Conservation (phyloP, 1,284 basidiomycete genomes). For the Volvariella surrecta region DNA sequence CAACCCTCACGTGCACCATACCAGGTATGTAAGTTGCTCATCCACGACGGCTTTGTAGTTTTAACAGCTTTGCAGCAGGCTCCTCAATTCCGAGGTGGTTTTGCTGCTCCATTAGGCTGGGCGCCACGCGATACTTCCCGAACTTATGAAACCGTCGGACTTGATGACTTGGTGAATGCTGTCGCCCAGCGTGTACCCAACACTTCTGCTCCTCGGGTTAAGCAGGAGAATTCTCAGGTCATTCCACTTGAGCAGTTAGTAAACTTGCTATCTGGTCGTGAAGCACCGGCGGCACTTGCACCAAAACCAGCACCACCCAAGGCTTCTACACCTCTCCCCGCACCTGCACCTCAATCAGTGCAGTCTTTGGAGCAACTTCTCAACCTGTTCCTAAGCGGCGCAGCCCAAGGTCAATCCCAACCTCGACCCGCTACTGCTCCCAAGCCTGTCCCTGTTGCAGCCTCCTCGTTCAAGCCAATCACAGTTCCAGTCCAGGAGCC, state of each 20-base stretch:
- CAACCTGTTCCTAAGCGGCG: background rate
- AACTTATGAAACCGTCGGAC: background rate
- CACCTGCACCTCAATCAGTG: background rate
- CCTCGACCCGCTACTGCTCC: background rate
- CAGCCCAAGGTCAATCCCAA: background rate
- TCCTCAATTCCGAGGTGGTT: too few relatives aligned
- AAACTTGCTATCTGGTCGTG: background rate
- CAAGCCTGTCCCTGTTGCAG: background rate
- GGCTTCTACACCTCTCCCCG: background rate
- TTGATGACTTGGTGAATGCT: background rate
- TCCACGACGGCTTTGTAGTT: background rate
- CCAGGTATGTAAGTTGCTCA: too few relatives aligned
- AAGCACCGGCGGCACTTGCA: background rate
- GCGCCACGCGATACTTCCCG: background rate
- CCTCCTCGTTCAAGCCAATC: conserved; percentile 3
- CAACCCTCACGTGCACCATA: background rate
- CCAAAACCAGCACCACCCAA: background rate
- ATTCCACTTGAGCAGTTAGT: background rate
- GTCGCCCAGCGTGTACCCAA: background rate
- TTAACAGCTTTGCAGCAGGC: background rate
- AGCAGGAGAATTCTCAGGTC: background rate
- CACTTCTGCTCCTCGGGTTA: background rate
- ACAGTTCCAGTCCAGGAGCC: conserved; percentile 1
- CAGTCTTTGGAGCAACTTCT: background rate
- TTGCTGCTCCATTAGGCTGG: background rate